phyloP scores from a whole-genome alignment of 2,329 filamentous ascomycete species.

The Bipolaris bicolor region DNA sequence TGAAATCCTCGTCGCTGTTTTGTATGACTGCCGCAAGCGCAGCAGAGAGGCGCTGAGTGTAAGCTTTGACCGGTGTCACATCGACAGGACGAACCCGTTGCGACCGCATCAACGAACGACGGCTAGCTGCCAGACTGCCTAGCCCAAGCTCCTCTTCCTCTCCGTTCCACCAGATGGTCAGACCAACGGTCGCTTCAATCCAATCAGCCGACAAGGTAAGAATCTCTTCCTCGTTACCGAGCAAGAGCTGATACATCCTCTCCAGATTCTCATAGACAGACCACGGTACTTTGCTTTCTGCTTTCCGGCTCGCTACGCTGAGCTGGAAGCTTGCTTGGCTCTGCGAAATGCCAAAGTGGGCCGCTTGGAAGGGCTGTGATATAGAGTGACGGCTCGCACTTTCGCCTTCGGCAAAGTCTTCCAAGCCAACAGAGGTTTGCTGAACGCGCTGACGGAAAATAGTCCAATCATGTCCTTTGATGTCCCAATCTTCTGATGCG shows the following conservation, averaged over 20 bases:
- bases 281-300: conserved; percentile 87
- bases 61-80: conserved; percentile 66
- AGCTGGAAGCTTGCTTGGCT: conserved; percentile 65
- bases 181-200: conserved; percentile 83
- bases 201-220: conserved; percentile 82
- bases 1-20: conserved; percentile 69
- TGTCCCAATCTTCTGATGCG: conserved; percentile 75
- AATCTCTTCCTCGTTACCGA: conserved; percentile 78
- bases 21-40: conserved; percentile 71
- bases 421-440: conserved; percentile 71
- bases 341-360: conserved; percentile 48
- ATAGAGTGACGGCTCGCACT: conserved; percentile 57
- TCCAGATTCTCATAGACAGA: conserved; percentile 85
- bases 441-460: conserved; percentile 79
- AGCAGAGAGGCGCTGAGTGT: conserved; percentile 73
- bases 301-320: conserved; percentile 71
- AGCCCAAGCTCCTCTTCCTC: conserved; percentile 58
- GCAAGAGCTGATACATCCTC: conserved; percentile 78
- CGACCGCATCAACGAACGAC: conserved; percentile 49
- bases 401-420: conserved; percentile 78
- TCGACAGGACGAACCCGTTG: conserved; percentile 56
- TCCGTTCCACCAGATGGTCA: conserved; percentile 93
- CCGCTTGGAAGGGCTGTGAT: conserved; percentile 53
- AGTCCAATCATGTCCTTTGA: conserved; percentile 80
- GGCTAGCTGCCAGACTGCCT: conserved; percentile 54